Conservation (phyloP, 768 basidiomycete genomes). For the Lactarius hengduanensis region DNA sequence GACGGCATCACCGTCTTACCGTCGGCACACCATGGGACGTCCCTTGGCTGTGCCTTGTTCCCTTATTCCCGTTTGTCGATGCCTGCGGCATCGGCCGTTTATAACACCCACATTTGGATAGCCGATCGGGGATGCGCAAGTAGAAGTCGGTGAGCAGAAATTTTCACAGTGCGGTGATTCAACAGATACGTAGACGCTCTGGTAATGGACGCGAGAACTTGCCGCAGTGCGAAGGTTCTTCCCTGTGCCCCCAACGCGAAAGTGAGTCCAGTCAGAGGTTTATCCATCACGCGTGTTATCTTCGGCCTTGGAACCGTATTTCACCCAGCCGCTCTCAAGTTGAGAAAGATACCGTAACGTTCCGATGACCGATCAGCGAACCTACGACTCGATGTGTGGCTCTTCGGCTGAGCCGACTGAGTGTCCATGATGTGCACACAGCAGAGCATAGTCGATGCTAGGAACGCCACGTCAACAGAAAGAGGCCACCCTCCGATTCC, state of each 20-base stretch:
- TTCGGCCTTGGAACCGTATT: background rate
- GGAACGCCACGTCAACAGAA: background rate
- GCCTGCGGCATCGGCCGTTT: background rate
- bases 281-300: background rate
- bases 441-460: background rate
- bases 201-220: background rate
- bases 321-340: background rate
- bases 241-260: background rate
- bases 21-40: background rate
- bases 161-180: background rate
- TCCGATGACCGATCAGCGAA: background rate
- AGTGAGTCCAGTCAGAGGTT: too few relatives aligned
- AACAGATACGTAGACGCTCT: background rate
- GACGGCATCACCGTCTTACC: background rate
- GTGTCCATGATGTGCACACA: background rate
- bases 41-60: background rate
- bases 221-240: background rate
- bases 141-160: background rate
- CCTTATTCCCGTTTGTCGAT: background rate
- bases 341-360: background rate
- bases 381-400: background rate
- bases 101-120: background rate
- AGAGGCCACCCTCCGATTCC: background rate
- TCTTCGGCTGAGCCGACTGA: background rate
- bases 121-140: background rate